Base-by-base conservation (phyloP, 495 filamentous ascomycete species). In the Opeltia flavorubescens region DNA sequence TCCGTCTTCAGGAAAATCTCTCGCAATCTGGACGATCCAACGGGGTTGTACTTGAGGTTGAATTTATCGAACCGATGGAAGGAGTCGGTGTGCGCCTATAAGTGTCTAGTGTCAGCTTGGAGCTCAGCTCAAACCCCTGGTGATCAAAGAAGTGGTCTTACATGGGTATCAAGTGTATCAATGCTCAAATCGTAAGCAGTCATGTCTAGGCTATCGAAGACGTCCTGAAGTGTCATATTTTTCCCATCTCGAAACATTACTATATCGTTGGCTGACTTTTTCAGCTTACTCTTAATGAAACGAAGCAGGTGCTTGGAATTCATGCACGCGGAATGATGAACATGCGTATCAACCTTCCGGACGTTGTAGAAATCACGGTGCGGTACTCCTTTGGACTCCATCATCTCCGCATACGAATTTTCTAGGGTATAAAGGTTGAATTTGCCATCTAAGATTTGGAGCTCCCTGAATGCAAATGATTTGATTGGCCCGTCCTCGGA, bases 61-160 rank as follows among this genome's bases (percentile, higher is more conserved):
- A 98, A 98, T 62, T 98, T 98, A 67, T 98, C 91, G 59, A 98
- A 98, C 0, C 91, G 86, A 61, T 98, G 91, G 66, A 98, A 98
- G 3, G 88, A 91, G 64, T 98, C 91, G 2, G 86, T 95, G 57
- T 98, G 91, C 27, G 91, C 89, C 84, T 89, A n/a, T n/a, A n/a
- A n/a, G n/a, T n/a, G 55, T 24, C 34, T 27, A 30, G 17, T 12
- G 30, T 57, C 33, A 55, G 40, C 31, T 48, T 12, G 17, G 30
- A n/a, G 18, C 44, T 12, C 12, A 25, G 12, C 6, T 1, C 18
- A 35, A 21, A 49, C 13, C 30, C 24, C 36, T 18, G 7, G 31
- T 6, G 9, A 38, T 23, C 24, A 27, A 18, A 25, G 54, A 4
- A 1, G 40, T 27, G 73, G n/a, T n/a, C 80, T 51, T 67, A 84